These are phyloP conservation scores for Capsella rubella DNA, from an alignment of 441 rosid genomes.

Conservation along the genomic window DNA sequence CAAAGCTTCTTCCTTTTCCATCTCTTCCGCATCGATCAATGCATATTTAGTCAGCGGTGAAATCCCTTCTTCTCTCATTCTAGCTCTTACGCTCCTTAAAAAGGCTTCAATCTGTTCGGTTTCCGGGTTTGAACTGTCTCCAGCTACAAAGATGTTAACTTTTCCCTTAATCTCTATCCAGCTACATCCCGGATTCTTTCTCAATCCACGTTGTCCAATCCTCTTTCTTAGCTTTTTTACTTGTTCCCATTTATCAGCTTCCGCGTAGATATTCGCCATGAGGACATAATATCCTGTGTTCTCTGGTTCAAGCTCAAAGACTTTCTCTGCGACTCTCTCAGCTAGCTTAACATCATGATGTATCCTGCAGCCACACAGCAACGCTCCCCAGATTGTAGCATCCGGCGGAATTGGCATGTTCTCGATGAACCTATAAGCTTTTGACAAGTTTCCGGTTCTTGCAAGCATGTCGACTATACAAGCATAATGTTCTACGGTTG, in stretches of 20 bases:
- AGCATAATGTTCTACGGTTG: slow-evolving; percentile 70
- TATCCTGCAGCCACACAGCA: slow-evolving; percentile 69
- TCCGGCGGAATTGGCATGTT: slow-evolving; percentile 69
- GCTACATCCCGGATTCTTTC: slow-evolving; percentile 70
- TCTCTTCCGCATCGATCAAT: slow-evolving; percentile 59
- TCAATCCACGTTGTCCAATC: slow-evolving; percentile 53
- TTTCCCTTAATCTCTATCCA: slow-evolving; percentile 74
- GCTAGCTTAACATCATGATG: slow-evolving; percentile 73
- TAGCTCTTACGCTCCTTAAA: slow-evolving; percentile 52
- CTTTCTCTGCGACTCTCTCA: slow-evolving; percentile 72
- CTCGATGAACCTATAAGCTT: slow-evolving; percentile 65
- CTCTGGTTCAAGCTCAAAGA: slow-evolving; percentile 75
- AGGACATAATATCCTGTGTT: slow-evolving; percentile 73
- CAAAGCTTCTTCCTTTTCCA: slow-evolving; percentile 63
- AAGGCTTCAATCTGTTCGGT: slow-evolving; percentile 54
- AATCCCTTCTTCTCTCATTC: slow-evolving; percentile 62
- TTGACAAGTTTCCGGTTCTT: slow-evolving; percentile 57
- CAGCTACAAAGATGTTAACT: slow-evolving; percentile 64
- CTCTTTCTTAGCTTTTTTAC: slow-evolving; percentile 58
- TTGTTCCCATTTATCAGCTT: slow-evolving; percentile 82
- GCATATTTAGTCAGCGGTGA: slow-evolving; percentile 54
- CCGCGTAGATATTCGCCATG: slow-evolving; percentile 72
- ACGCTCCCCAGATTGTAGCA: slow-evolving; percentile 76
- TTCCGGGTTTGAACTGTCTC: slow-evolving; percentile 58
- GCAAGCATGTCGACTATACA: slow-evolving; percentile 83